A percentile compares a stretch with the other conserved stretches of the same genome.
Evolutionary conservation across 345 rosid genomes (phyloP).

Genomic region (Eucalyptus tenuipes): DNA sequence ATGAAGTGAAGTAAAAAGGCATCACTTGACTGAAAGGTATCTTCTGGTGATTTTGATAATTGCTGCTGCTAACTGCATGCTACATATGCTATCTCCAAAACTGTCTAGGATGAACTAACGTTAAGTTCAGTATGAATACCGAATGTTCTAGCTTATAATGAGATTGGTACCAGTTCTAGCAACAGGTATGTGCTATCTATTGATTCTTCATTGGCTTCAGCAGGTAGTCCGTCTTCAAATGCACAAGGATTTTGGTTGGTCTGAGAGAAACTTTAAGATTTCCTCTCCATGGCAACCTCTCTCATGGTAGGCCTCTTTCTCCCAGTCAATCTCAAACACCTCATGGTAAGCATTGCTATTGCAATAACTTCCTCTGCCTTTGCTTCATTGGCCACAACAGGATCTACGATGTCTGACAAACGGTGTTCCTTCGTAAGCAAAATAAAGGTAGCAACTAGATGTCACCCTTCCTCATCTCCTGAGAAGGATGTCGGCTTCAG

Average conservation of each 20-base stretch:
- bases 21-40: not conserved
- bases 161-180: not conserved
- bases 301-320: constrained; percentile 21
- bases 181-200: not conserved
- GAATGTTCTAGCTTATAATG: not conserved
- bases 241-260: too few relatives aligned
- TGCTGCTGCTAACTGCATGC: not conserved
- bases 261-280: not conserved
- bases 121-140: not conserved
- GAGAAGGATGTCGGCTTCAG: too few relatives aligned
- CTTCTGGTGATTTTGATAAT: too few relatives aligned
- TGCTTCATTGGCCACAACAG: not conserved
- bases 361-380: not conserved
- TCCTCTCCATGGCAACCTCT: constrained; percentile 1
- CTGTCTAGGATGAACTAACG: rapidly evolving
- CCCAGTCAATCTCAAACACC: constrained; percentile 3
- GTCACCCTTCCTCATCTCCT: too few relatives aligned
- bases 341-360: not conserved
- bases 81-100: not conserved
- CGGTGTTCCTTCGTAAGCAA: too few relatives aligned
- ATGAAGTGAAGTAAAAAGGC: not conserved
- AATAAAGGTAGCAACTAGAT: too few relatives aligned
- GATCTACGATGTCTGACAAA: not conserved
- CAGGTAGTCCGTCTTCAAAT: too few relatives aligned
- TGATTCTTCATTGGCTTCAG: too few relatives aligned